Conservation (phyloP, 2,329 filamentous ascomycete species). For the Fulvia fulva region DNA sequence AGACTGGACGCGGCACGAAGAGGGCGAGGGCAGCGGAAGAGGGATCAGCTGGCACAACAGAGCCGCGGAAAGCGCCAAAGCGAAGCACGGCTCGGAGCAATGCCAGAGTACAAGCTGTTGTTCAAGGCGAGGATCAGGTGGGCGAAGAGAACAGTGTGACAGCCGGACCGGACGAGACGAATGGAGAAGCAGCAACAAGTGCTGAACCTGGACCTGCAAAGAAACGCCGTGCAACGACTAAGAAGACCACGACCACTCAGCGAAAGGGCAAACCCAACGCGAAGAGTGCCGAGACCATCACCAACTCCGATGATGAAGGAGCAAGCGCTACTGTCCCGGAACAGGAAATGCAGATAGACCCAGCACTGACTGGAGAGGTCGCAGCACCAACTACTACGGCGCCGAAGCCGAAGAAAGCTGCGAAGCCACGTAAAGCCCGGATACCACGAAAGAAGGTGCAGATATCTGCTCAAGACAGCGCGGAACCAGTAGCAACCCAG, state of each 20-base stretch:
- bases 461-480: not conserved
- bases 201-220: constrained; percentile 2
- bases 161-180: not conserved
- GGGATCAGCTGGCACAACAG: not conserved
- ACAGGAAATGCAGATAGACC: not conserved
- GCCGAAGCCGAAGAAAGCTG: constrained; percentile 2
- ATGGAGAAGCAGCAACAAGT: not conserved
- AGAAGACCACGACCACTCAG: constrained; percentile 4
- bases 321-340: not conserved
- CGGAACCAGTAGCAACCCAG: not conserved
- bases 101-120: constrained; percentile 15
- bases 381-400: not conserved
- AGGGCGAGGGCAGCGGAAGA: not conserved
- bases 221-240: constrained; percentile 7
- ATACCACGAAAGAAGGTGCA: constrained; percentile 9
- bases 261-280: constrained; percentile 10
- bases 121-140: constrained; percentile 16
- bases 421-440: constrained; percentile 1
- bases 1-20: not conserved
- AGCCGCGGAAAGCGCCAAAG: constrained; percentile 11
- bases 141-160: not conserved
- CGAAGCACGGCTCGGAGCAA: constrained; percentile 21
- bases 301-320: constrained; percentile 20
- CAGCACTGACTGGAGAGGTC: not conserved
- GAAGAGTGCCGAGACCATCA: constrained; percentile 16